phyloP scores from a whole-genome alignment of 2,329 filamentous ascomycete species.

The Triangularia setosa region DNA sequence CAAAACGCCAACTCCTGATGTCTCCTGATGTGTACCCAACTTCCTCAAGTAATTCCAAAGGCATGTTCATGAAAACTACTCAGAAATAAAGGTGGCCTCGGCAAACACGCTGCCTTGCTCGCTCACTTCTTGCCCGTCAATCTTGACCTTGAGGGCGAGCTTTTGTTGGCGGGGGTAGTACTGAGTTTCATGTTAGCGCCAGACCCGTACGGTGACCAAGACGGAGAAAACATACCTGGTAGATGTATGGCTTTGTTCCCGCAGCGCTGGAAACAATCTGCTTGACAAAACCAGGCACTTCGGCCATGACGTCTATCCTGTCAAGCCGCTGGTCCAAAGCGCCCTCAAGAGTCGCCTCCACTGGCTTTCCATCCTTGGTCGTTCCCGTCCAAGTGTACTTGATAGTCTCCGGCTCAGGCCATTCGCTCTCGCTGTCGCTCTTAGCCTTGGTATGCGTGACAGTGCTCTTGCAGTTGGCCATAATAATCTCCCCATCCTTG shows the following conservation, averaged over 20 bases:
- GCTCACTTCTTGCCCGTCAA: constrained; percentile 71
- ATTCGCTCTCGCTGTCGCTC: constrained; percentile 73
- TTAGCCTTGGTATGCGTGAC: constrained; percentile 67
- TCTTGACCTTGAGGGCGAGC: constrained; percentile 74
- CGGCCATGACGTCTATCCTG: constrained; percentile 91
- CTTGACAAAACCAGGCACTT: constrained; percentile 95
- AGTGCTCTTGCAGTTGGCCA: constrained; percentile 62
- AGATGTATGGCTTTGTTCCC: constrained; percentile 96
- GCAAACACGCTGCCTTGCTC: constrained; percentile 79
- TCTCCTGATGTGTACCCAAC: not conserved
- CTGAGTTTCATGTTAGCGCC: constrained; percentile 42
- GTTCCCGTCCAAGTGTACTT: constrained; percentile 77
- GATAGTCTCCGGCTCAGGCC: constrained; percentile 78
- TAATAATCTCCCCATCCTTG: constrained; percentile 75
- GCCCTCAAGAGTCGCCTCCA: constrained; percentile 67
- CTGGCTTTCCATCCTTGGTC: constrained; percentile 68
- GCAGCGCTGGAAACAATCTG: constrained; percentile 82
- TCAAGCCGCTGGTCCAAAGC: constrained; percentile 68
- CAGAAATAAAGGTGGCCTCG: constrained; percentile 96
- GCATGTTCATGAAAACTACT: constrained; percentile 25
- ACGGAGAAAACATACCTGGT: constrained; percentile 61
- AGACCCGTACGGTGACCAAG: not conserved
- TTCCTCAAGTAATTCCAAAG: not conserved
- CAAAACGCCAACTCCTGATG: not conserved
- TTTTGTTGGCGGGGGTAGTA: constrained; percentile 63